Evolutionary conservation across 805 yeast genomes (phyloP).

Genomic region (Ascoidea rubescens): DNA sequence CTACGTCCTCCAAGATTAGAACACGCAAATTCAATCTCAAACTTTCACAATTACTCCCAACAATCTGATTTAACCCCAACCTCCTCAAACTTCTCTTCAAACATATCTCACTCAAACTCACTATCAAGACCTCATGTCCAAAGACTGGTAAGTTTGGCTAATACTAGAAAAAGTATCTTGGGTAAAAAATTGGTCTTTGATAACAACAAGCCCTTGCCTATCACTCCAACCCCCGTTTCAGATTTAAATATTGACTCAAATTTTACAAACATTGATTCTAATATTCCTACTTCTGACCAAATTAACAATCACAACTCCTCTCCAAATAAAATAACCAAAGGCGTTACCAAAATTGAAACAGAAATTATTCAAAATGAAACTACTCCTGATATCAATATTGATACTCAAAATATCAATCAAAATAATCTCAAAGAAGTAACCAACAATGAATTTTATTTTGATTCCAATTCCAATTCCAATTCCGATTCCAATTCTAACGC

Average conservation of each 20-base stretch:
- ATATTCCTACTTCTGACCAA: background rate
- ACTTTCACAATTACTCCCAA: background rate
- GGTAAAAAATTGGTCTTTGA: background rate
- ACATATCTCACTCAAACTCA: background rate
- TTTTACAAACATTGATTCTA: background rate
- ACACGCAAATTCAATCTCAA: background rate
- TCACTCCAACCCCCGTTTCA: background rate
- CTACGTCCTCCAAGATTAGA: background rate
- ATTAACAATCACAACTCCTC: background rate
- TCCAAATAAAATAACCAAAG: too few species aligned
- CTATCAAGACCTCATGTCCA: background rate
- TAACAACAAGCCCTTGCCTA: background rate
- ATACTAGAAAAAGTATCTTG: background rate
- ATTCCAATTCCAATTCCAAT: too few species aligned
- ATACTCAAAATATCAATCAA: too few species aligned
- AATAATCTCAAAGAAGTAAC: too few species aligned
- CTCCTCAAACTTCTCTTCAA: background rate
- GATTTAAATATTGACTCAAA: too few species aligned
- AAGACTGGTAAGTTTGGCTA: background rate
- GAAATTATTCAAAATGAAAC: background rate
- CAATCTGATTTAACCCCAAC: background rate
- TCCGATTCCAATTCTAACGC: too few species aligned
- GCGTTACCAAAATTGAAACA: background rate
- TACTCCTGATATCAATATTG: background rate
- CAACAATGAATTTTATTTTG: too few species aligned